Evolutionary conservation across 805 yeast genomes (phyloP).

Genomic region (Metahyphopichia silvanorum): DNA sequence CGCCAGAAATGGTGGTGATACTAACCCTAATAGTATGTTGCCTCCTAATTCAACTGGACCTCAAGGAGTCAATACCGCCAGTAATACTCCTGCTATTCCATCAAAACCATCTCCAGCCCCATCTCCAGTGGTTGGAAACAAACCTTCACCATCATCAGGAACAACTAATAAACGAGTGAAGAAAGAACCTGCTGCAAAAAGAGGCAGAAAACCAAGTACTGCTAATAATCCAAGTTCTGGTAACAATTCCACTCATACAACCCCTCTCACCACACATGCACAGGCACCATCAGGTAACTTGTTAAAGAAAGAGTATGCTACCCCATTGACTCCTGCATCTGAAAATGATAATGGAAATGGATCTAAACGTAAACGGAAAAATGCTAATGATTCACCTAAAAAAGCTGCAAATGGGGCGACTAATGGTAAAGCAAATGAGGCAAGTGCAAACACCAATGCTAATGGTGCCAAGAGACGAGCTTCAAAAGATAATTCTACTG

Average conservation of each 20-base stretch:
- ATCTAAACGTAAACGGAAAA: constrained; percentile 27
- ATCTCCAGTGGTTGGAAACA: constrained; percentile 32
- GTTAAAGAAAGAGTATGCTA: constrained; percentile 34
- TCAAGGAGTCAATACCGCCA: constrained; percentile 10
- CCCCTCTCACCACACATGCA: constrained; percentile 6
- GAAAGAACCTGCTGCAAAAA: constrained; percentile 25
- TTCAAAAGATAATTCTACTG: constrained; percentile 21
- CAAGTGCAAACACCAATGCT: constrained; percentile 2
- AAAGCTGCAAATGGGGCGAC: too few species aligned
- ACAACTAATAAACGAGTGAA: constrained; percentile 26
- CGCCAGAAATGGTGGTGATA: constrained; percentile 36
- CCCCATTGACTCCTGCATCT: constrained; percentile 41
- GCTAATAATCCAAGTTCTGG: constrained; percentile 11
- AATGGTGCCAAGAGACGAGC: constrained; percentile 18
- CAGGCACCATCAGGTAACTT: constrained; percentile 8
- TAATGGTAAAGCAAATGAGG: constrained; percentile 9
- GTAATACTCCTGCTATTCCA: constrained; percentile 8
- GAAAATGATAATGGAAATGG: constrained; percentile 24
- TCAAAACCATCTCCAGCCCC: constrained; percentile 23
- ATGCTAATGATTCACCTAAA: constrained; percentile 33
- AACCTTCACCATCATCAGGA: constrained; percentile 28
- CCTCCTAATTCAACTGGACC: constrained; percentile 16
- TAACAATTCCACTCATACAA: constrained; percentile 11
- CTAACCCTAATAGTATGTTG: constrained; percentile 15
- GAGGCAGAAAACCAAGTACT: constrained; percentile 31